Evolutionary conservation across 495 filamentous ascomycete genomes (phyloP).

Genomic region (Podospora appendiculata): DNA sequence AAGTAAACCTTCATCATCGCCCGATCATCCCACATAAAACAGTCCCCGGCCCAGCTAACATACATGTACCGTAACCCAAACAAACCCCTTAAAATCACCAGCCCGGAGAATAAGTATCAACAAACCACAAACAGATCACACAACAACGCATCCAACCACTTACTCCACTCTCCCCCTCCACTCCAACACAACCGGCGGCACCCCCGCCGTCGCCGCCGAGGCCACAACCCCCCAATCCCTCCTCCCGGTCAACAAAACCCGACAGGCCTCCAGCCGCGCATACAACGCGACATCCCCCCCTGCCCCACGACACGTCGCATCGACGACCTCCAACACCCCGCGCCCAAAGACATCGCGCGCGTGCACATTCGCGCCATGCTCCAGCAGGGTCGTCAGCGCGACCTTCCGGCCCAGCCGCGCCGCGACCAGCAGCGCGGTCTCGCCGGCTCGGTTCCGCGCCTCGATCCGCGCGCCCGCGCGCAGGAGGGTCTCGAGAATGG

Average conservation of each 20-base stretch:
- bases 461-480: conserved; percentile 27
- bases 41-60: too few relatives aligned
- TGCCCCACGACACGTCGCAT: conserved; percentile 13
- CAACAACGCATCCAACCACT: not conserved
- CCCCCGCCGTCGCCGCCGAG: conserved; percentile 2
- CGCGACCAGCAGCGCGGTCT: conserved; percentile 39
- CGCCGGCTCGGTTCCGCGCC: conserved; percentile 34
- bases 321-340: conserved; percentile 30
- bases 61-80: not conserved
- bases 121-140: not conserved
- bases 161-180: conserved; percentile 8
- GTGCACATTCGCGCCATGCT: conserved; percentile 32
- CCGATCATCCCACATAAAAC: not conserved
- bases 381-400: conserved; percentile 33
- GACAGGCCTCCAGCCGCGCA: conserved; percentile 22
- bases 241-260: conserved; percentile 22
- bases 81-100: not conserved
- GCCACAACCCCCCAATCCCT: conserved; percentile 17
- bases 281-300: conserved; percentile 16
- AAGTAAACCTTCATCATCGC: too few relatives aligned
- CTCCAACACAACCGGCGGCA: conserved; percentile 4
- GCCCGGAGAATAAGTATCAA: not conserved
- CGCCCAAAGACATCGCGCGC: conserved; percentile 31
- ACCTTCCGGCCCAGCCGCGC: conserved; percentile 35
- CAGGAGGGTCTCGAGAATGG: conserved; percentile 24